Base-by-base conservation (phyloP, 164 flowering plant species). In the Amborella trichopoda region DNA sequence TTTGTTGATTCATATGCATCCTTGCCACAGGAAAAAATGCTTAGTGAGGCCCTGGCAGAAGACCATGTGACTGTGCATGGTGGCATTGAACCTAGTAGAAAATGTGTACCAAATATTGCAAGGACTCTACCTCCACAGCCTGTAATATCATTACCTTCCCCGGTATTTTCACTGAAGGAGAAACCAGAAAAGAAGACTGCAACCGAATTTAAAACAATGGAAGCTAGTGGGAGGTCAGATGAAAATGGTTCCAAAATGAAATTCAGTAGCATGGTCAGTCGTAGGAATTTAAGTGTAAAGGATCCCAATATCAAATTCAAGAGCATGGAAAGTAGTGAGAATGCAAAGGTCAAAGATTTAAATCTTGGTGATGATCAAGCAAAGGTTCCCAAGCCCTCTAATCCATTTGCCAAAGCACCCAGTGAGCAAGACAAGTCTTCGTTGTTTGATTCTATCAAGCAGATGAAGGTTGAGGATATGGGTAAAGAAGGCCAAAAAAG, bases 391-490 rank as follows among this genome's bases (percentile, higher is more conserved):
- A 72, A 80, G 5, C 76, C 78, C 10, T 16, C 64, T 24, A 74
- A 75, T 67, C 80, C 83, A n/a, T 78, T 79, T 49, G 72, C 68
- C 2, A 83, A 83, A 65, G 37, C 75, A 28, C 51, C 73, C 24
- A 67, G 30, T 56, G 73, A 63, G 26, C 74, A 69, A 36, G 74
- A 66, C 48, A 69, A 60, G 24, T 28, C 77, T 10, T 76, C 90
- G 9, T 23, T 81, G 50, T 62, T 81, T 30, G 81, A 81, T 55
- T 74, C 86, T 37, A 66, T 79, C 22, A 76, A 72, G 71, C 79
- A 76, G 54, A 67, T 62, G 71, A 71, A 65, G 58, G 60, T 62
- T 17, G 59, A 24, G 18, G 50, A 56, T 45, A 34, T 23, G 21
- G 17, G 41, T 19, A 44, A 33, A 44, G 40, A 37, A 14, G 40